phyloP scores from a whole-genome alignment of 768 basidiomycete genomes.

The Daedaleopsis sinensis region DNA sequence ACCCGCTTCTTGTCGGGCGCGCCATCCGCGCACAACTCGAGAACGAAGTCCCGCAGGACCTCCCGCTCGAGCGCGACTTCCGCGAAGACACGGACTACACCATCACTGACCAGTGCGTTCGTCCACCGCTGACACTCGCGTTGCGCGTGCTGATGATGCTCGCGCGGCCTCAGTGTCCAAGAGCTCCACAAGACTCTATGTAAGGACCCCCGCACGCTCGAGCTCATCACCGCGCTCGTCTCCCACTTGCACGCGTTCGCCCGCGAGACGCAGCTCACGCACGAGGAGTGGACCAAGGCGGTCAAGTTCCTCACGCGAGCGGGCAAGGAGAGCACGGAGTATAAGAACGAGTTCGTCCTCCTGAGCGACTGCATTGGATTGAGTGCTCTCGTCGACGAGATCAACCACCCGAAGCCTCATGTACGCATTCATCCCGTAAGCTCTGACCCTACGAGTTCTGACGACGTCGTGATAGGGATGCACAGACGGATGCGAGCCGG shows the following conservation, averaged over 20 bases:
- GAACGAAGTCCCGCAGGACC: constrained; percentile 35
- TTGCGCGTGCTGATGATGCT: not conserved
- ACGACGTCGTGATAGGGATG: constrained; percentile 22
- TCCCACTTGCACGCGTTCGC: constrained; percentile 41
- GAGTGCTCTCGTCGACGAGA: constrained; percentile 41
- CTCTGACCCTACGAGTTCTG: not conserved
- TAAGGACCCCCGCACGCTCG: constrained; percentile 33
- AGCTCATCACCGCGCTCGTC: constrained; percentile 35
- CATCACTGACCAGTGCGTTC: constrained; percentile 36
- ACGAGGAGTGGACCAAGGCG: constrained; percentile 40
- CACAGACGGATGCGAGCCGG: constrained; percentile 38
- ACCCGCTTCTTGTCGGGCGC: constrained; percentile 36
- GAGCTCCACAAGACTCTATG: constrained; percentile 32
- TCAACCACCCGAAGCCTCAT: constrained; percentile 37
- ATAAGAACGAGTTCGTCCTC: constrained; percentile 44
- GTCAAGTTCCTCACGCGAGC: constrained; percentile 41
- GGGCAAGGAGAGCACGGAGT: constrained; percentile 42
- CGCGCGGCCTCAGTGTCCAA: constrained; percentile 23
- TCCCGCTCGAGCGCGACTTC: constrained; percentile 38
- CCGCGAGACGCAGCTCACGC: constrained; percentile 39
- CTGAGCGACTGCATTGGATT: constrained; percentile 43
- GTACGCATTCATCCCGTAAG: constrained; percentile 15
- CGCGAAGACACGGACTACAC: constrained; percentile 36
- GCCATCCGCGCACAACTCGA: constrained; percentile 40
- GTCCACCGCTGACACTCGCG: not conserved